Evolutionary conservation across 164 flowering plant genomes (phyloP), one percentile per base, ranked within the genome.

Genomic region (Santalum album): DNA sequence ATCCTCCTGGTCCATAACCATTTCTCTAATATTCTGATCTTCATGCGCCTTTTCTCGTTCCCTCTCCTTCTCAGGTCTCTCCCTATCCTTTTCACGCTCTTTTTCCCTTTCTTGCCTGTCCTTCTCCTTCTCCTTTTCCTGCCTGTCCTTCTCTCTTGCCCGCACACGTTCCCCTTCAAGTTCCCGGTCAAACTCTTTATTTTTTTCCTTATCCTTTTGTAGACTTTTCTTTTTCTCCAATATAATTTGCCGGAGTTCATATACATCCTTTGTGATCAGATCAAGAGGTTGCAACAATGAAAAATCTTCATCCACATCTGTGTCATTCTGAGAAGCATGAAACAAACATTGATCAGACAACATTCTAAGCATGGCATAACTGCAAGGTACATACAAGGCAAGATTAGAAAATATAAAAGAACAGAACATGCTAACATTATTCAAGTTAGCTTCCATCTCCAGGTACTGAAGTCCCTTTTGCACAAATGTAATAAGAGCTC

Each of bases 391-490:
- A 40, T 2, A 22, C 14, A 49, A 14, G 20, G 53, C 5, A 6
- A 52, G 23, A 35, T 9, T 16, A 11, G 16, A 38, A 38, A 46
- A n/a, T 48, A 18, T 19, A 11, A 65, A 53, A 44, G 44, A 44
- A 42, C 51, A 11, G 61, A 51, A 56, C 25, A 65, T 51, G 55
- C 87, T 77, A 69, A 89, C 96, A 77, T 65, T 80, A 64, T 69
- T 83, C 75, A 85, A 57, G 59, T 89, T 89, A 49, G 95, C 96
- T 76, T 92, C 99, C 80, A 92, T 70, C 82, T 92, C 96, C 65
- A 92, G 60, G 69, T 85, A 92, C 51, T 87, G 96, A 63, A 92
- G 86, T 54, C 99, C 99, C 69, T 87, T 89, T 54, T 89, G 99
- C 23, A 92, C 78, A 73, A 89, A 80, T 34, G 87, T 89, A 58